phyloP scores from a whole-genome alignment of 257 asterid genomes.

The Solanum chaucha region DNA sequence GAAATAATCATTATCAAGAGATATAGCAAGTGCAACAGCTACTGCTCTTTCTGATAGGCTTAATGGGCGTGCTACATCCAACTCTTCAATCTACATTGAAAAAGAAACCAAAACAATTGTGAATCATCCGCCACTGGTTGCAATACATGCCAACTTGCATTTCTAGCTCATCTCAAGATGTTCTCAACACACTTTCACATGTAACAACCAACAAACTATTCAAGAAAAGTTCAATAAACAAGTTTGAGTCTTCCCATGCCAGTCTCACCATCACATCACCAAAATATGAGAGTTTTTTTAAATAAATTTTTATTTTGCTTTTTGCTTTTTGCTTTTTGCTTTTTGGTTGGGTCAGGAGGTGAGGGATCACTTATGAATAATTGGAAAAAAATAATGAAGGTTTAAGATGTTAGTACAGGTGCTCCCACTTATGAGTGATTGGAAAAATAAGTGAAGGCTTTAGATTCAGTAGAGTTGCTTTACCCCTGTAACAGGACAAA shows the following conservation, averaged over 20 bases:
- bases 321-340: background rate
- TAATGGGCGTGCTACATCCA: conserved; percentile 54
- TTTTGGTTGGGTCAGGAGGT: background rate
- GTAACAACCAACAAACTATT: background rate
- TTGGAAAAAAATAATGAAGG: background rate
- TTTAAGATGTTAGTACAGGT: background rate
- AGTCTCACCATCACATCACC: background rate
- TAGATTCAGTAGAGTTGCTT: conserved; percentile 3
- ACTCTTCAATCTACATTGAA: conserved; percentile 54
- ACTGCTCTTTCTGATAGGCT: conserved; percentile 87
- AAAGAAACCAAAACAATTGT: background rate
- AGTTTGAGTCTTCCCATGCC: background rate
- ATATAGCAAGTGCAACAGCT: conserved; percentile 81
- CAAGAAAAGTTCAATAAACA: background rate
- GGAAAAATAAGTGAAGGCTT: background rate
- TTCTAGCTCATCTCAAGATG: background rate
- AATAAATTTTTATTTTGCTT: background rate
- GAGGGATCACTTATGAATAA: background rate
- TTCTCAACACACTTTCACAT: background rate
- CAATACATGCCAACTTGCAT: background rate
- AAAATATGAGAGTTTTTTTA: background rate
- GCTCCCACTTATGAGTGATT: background rate
- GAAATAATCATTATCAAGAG: conserved; percentile 90
- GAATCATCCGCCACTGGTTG: background rate
- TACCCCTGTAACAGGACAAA: conserved; percentile 56